A percentile compares a stretch with the other conserved stretches of the same genome.
These are phyloP conservation scores for Nitzschia sp. DNA, from an alignment of 108 stramenopile genomes.

Conservation along the genomic window DNA sequence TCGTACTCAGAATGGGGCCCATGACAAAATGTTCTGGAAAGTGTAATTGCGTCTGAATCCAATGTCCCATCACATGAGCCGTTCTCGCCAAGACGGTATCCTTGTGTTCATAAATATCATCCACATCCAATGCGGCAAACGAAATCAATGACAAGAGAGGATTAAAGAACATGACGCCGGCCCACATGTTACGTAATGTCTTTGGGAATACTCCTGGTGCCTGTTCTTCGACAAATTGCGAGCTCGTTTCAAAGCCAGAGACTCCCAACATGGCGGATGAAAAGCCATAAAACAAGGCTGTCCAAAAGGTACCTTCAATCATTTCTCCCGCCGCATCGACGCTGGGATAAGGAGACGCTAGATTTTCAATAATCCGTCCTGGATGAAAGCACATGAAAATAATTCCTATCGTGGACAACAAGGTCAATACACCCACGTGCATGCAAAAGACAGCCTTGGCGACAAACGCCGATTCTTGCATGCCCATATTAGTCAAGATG, in stretches of 20 bases:
- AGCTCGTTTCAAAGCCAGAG: constrained; percentile 68
- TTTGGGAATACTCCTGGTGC: constrained; percentile 58
- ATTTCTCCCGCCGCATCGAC: constrained; percentile 33
- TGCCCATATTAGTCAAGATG: constrained; percentile 47
- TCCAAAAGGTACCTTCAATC: constrained; percentile 40
- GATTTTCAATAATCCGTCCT: constrained; percentile 39
- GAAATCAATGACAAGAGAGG: constrained; percentile 59
- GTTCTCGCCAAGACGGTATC: constrained; percentile 58
- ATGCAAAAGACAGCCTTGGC: constrained; percentile 61
- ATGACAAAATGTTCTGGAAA: constrained; percentile 30
- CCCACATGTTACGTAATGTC: constrained; percentile 69
- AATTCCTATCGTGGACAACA: constrained; percentile 36
- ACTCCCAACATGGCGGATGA: constrained; percentile 69
- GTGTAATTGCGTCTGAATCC: constrained; percentile 34
- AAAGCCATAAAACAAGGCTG: constrained; percentile 72
- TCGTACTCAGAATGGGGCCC: constrained; percentile 21
- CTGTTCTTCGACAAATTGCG: constrained; percentile 71
- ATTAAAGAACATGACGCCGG: constrained; percentile 61
- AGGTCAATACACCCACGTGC: constrained; percentile 52
- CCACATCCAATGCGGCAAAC: constrained; percentile 56
- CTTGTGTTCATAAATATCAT: constrained; percentile 46
- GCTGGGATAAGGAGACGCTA: constrained; percentile 33
- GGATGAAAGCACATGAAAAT: constrained; percentile 46
- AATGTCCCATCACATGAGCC: constrained; percentile 56
- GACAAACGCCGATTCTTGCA: constrained; percentile 63